Conservation (phyloP, 805 yeast genomes). For the Cyberlindnera mrakii region DNA sequence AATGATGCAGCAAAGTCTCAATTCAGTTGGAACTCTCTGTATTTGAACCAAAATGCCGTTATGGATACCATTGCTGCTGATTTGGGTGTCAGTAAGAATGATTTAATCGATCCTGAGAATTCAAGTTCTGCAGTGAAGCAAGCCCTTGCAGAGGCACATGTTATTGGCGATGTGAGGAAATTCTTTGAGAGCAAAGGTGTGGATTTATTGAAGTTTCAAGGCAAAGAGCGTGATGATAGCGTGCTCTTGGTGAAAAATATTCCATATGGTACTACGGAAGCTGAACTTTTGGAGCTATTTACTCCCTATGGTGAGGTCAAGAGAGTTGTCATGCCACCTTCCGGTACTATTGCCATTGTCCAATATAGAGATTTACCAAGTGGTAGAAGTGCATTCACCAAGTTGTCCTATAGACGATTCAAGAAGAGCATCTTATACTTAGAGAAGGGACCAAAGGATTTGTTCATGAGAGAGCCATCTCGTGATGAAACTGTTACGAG, state of each 20-base stretch:
- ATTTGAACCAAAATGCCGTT: constrained; percentile 87
- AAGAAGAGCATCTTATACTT: constrained; percentile 82
- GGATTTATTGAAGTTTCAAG: constrained; percentile 66
- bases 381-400: constrained; percentile 86
- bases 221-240: constrained; percentile 69
- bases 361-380: constrained; percentile 78
- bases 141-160: constrained; percentile 96
- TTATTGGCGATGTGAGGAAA: constrained; percentile 82
- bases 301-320: constrained; percentile 72
- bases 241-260: constrained; percentile 84
- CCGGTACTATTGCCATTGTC: constrained; percentile 92
- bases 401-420: constrained; percentile 80
- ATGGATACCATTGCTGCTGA: constrained; percentile 82
- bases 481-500: constrained; percentile 18
- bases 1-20: constrained; percentile 80
- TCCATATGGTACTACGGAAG: constrained; percentile 77
- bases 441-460: constrained; percentile 88
- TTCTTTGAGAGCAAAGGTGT: constrained; percentile 84
- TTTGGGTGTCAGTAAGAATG: constrained; percentile 77
- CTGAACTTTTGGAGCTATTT: constrained; percentile 79
- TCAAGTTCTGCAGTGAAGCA: constrained; percentile 90
- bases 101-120: constrained; percentile 81
- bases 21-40: constrained; percentile 93
- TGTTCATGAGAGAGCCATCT: constrained; percentile 58
- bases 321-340: constrained; percentile 87